phyloP scores from a whole-genome alignment of 108 stramenopile genomes.

The Seminavis robusta region DNA sequence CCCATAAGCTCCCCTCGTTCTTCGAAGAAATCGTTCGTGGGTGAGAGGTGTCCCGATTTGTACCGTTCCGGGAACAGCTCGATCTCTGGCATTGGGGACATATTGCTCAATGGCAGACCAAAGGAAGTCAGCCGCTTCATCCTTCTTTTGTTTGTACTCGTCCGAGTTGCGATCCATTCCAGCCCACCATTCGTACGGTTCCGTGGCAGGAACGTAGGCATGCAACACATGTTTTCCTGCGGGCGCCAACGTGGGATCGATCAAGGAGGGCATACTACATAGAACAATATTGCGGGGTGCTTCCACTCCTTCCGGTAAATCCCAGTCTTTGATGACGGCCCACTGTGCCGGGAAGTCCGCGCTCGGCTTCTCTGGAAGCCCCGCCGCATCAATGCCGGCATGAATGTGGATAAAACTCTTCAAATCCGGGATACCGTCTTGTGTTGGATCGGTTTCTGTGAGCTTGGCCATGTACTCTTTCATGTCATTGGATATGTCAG shows the following conservation, averaged over 20 bases:
- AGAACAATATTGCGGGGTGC: slow-evolving; percentile 84
- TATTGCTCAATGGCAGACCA: slow-evolving; percentile 91
- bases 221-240: slow-evolving; percentile 91
- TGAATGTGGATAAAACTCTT: slow-evolving; percentile 92
- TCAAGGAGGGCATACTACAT: slow-evolving; percentile 72
- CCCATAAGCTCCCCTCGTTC: slow-evolving; percentile 59
- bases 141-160: slow-evolving; percentile 79
- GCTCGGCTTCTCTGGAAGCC: slow-evolving; percentile 61
- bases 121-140: slow-evolving; percentile 83
- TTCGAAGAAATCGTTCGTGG: slow-evolving; percentile 86
- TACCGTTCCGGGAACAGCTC: slow-evolving; percentile 60
- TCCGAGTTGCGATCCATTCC: slow-evolving; percentile 74
- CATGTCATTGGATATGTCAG: slow-evolving; percentile 40
- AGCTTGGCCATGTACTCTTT: slow-evolving; percentile 48
- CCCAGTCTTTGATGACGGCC: slow-evolving; percentile 91
- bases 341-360: slow-evolving; percentile 91
- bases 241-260: slow-evolving; percentile 86
- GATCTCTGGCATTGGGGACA: slow-evolving; percentile 78
- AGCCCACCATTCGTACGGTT: slow-evolving; percentile 88
- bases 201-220: slow-evolving; percentile 90
- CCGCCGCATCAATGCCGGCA: slow-evolving; percentile 84
- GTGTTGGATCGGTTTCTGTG: slow-evolving; percentile 44
- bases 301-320: slow-evolving; percentile 72
- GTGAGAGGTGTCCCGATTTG: slow-evolving; percentile 90
- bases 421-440: slow-evolving; percentile 62